Base-by-base conservation (phyloP, 495 filamentous ascomycete genomes). In the Xylaria curta region DNA sequence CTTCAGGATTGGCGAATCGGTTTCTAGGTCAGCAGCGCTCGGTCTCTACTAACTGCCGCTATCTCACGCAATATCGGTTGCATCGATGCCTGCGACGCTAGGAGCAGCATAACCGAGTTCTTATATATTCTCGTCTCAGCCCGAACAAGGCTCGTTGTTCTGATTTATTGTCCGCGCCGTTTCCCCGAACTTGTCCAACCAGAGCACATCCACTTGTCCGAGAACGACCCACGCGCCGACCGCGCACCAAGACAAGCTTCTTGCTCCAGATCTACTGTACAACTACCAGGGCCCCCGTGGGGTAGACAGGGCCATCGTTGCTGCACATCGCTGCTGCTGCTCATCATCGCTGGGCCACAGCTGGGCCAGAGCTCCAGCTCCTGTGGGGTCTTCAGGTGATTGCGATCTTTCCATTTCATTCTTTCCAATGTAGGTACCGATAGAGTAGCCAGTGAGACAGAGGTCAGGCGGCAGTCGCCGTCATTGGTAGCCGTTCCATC, bases 121-220 rank as follows among this genome's bases (percentile, higher is more conserved):
- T 63, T 63, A 63, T 63, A 63, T 63, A 42, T 44, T 46, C 38
- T 33, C 17, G n/a, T 51, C 44, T 31, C 65, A 56, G 26, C 42
- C 33, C 49, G n/a, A 8, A 9, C 19, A 31, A 44, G 38, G 31
- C 65, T 46, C 12, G 33, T 49, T 33, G 49, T 44, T 44, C 26
- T 44, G 53, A 31, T 64, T 61, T 44, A 13, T 54, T 26, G 15
- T 26, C 47, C 46, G 28, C 75, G 74, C 76, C 76, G 72, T 77
- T 77, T 42, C 75, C 44, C 77, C 77, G 73, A 79, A 42, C 58
- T 69, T 24, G 38, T 51, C 81, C 81, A 82, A 81, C 78, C 80
- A 81, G 75, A 76, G 33, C 59, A 56, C 81, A 81, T 82, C 80
- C 82, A 79, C 79, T 82, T 76, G 82, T 76, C 80, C 82, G 80